Percentiles rank a stretch among this genome's conserved stretches.
Evolutionary conservation across 2,329 filamentous ascomycete genomes (phyloP).

Genomic region (Trichoderma gracile): DNA sequence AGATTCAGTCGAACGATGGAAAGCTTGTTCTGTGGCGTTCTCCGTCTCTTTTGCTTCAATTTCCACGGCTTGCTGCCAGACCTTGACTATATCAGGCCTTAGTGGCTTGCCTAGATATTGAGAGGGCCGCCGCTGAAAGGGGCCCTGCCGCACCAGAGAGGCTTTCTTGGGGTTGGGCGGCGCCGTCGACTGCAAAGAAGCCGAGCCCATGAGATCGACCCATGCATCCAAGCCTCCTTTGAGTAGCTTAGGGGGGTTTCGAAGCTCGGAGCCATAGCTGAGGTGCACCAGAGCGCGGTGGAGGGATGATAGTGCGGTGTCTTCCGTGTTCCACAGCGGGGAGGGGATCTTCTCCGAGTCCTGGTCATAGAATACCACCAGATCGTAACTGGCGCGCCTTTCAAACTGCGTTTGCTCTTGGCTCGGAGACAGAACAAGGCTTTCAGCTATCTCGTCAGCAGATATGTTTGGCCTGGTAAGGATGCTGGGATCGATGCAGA

Average conservation of each 20-base stretch:
- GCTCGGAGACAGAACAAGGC: constrained; percentile 69
- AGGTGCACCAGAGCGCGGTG: constrained; percentile 81
- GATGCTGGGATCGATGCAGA: constrained; percentile 84
- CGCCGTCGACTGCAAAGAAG: constrained; percentile 55
- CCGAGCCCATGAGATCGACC: constrained; percentile 75
- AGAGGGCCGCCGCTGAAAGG: constrained; percentile 32
- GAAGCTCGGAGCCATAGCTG: constrained; percentile 75
- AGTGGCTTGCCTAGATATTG: constrained; percentile 64
- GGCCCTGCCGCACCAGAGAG: not conserved
- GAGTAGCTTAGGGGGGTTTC: constrained; percentile 72
- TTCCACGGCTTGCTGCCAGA: constrained; percentile 76
- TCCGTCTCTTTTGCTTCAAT: constrained; percentile 52
- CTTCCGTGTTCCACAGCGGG: constrained; percentile 42
- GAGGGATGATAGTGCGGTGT: constrained; percentile 66
- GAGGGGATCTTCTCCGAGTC: constrained; percentile 54
- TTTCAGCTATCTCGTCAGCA: constrained; percentile 63
- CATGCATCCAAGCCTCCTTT: constrained; percentile 83
- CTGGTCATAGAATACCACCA: constrained; percentile 90
- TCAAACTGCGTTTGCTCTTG: constrained; percentile 75
- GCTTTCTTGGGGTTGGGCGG: constrained; percentile 15
- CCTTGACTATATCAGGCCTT: constrained; percentile 75
- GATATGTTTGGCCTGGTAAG: constrained; percentile 68
- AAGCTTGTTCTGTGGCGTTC: constrained; percentile 51
- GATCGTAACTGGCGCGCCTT: constrained; percentile 71
- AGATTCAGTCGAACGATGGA: constrained; percentile 74